Evolutionary conservation across 75 land plant genomes (phyloP).

Genomic region (Adiantum capillusveneris): DNA sequence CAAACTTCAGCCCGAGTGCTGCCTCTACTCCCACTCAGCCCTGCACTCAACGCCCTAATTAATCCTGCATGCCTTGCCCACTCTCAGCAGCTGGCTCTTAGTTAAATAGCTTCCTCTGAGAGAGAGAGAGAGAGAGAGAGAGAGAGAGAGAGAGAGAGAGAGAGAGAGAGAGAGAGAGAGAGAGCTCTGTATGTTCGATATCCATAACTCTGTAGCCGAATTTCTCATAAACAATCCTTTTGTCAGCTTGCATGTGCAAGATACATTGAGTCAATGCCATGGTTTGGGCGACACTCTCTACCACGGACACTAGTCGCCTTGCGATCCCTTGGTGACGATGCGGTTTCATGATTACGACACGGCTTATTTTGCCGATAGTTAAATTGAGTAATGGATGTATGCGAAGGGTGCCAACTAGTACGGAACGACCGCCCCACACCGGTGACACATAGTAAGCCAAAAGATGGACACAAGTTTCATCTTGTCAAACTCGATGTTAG

Average conservation of each 20-base stretch:
- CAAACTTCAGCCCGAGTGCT: too few species aligned
- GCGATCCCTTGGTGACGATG: conserved; percentile 5
- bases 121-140: too few species aligned
- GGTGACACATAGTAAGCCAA: conserved; percentile 7
- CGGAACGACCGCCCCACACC: conserved; percentile 3
- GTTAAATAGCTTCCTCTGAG: too few species aligned
- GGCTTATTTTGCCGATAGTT: background rate
- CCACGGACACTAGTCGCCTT: background rate
- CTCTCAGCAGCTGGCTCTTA: too few species aligned
- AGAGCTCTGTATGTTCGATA: too few species aligned
- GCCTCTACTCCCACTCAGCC: too few species aligned
- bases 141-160: too few species aligned
- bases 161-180: too few species aligned
- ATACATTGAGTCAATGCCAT: conserved; percentile 1
- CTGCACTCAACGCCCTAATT: too few species aligned
- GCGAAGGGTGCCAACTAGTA: conserved; percentile 4
- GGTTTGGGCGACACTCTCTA: background rate
- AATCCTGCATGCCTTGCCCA: too few species aligned
- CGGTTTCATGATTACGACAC: conserved; percentile 1
- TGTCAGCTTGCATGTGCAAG: background rate
- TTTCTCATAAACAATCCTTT: conserved; percentile 2
- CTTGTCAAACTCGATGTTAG: conserved; percentile 3
- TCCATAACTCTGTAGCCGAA: background rate
- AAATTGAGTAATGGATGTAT: background rate
- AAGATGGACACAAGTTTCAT: conserved; percentile 7